Conservation (phyloP, 192 early-diverging fungal genomes). For the Chytriomyces sp. region DNA sequence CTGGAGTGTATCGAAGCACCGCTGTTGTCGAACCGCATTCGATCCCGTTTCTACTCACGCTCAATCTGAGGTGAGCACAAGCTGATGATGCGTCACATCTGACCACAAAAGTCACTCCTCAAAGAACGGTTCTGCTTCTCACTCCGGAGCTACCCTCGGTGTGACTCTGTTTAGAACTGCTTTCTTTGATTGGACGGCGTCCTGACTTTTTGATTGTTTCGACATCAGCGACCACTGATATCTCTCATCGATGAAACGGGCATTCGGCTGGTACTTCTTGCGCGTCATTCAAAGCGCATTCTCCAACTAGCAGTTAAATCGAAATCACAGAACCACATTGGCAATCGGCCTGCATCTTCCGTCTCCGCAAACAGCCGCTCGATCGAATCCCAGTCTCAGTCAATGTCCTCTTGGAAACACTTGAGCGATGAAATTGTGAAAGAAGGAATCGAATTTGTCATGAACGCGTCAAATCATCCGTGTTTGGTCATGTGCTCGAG, state of each 20-base stretch:
- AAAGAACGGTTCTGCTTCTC: slow-evolving; percentile 71
- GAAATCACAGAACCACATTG: slow-evolving; percentile 42
- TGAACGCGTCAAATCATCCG: slow-evolving; percentile 84
- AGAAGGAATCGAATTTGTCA: slow-evolving; percentile 86
- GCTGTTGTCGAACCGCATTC: slow-evolving; percentile 69
- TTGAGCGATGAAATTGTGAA: slow-evolving; percentile 95
- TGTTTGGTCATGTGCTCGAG: slow-evolving; percentile 91
- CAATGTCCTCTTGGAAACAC: slow-evolving; percentile 72
- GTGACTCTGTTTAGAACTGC: slow-evolving; percentile 3
- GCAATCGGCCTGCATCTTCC: slow-evolving; percentile 11
- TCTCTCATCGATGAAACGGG: slow-evolving; percentile 1
- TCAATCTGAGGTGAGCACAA: slow-evolving; percentile 64
- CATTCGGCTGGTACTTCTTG: slow-evolving; percentile 1
- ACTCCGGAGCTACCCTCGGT: slow-evolving; percentile 65
- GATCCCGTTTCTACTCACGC: slow-evolving; percentile 80
- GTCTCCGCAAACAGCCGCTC: neutral
- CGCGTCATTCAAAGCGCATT: neutral
- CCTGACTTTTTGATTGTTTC: neutral
- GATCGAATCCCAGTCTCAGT: neutral
- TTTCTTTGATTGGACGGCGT: neutral
- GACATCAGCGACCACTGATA: neutral
- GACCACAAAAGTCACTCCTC: no score
- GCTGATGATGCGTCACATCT: no score
- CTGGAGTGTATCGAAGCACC: slow-evolving; percentile 84
- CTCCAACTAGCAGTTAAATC: neutral